phyloP scores from a whole-genome alignment of 495 filamentous ascomycete genomes.

The Beverwykella pulmonaria region DNA sequence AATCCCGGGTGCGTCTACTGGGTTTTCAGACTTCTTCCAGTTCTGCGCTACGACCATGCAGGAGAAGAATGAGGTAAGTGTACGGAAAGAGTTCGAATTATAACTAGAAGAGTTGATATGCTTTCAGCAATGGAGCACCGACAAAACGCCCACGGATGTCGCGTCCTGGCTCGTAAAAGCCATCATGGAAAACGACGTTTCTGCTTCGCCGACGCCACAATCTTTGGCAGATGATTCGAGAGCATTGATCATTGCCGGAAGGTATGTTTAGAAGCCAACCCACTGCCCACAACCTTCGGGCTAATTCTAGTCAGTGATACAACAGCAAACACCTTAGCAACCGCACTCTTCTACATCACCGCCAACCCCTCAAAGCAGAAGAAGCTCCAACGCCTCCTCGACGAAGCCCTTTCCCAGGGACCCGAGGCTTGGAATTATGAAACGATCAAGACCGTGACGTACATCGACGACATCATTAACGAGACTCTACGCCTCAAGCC shows the following conservation, averaged over 20 bases:
- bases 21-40: constrained; percentile 23
- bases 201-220: constrained; percentile 11
- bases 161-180: constrained; percentile 29
- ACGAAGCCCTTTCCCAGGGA: constrained; percentile 17
- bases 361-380: constrained; percentile 18
- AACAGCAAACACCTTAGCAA: constrained; percentile 33
- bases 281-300: too few relatives aligned
- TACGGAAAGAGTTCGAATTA: not conserved
- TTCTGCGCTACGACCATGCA: constrained; percentile 12
- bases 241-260: constrained; percentile 38
- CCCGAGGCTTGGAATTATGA: constrained; percentile 26
- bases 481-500: constrained; percentile 61
- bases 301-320: constrained; percentile 36
- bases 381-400: constrained; percentile 35
- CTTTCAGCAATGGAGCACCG: constrained; percentile 5
- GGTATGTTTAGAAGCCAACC: not conserved
- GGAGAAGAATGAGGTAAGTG: constrained; percentile 22
- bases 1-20: constrained; percentile 15
- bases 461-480: constrained; percentile 56
- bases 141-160: constrained; percentile 26
- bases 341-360: constrained; percentile 36
- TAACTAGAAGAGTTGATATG: not conserved
- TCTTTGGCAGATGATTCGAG: constrained; percentile 30
- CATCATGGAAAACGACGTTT: constrained; percentile 19
- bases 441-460: constrained; percentile 30